Percentiles rank a stretch among this genome's conserved stretches.
These are phyloP conservation scores for Pythium vanterpoolii DNA, from an alignment of 352 stramenopile species.

Conservation along the genomic window DNA sequence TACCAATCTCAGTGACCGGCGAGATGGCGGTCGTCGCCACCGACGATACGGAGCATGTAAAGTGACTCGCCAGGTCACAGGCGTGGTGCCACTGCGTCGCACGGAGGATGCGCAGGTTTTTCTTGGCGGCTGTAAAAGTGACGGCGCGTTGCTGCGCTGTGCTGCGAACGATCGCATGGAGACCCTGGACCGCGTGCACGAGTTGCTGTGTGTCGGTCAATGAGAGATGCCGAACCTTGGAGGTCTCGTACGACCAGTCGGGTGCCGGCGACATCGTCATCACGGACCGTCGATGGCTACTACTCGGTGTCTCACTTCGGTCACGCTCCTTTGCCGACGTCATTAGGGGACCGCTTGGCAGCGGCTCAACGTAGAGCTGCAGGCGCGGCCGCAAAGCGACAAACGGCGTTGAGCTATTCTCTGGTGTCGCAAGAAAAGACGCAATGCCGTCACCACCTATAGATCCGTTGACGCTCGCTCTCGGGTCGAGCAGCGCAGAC, in stretches of 20 bases:
- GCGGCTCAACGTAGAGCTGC: constrained; percentile 26
- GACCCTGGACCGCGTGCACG: constrained; percentile 30
- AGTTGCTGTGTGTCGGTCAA: constrained; percentile 27
- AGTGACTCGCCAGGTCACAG: constrained; percentile 44
- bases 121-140: constrained; percentile 32
- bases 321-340: constrained; percentile 19
- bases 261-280: background rate
- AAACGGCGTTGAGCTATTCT: constrained; percentile 1
- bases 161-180: constrained; percentile 32
- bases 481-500: background rate
- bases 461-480: too few relatives aligned
- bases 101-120: constrained; percentile 33
- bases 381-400: constrained; percentile 17
- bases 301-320: constrained; percentile 11
- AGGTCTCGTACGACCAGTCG: constrained; percentile 37
- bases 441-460: too few relatives aligned
- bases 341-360: constrained; percentile 18
- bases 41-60: constrained; percentile 3
- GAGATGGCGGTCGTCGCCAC: background rate
- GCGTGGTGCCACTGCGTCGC: constrained; percentile 52
- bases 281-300: constrained; percentile 23
- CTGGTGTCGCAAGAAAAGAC: background rate
- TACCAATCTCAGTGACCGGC: background rate
- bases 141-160: constrained; percentile 27
- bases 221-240: constrained; percentile 36